Evolutionary conservation across 257 asterid species (phyloP), one percentile per base, ranked within the genome.

Genomic region (Avicennia marina): DNA sequence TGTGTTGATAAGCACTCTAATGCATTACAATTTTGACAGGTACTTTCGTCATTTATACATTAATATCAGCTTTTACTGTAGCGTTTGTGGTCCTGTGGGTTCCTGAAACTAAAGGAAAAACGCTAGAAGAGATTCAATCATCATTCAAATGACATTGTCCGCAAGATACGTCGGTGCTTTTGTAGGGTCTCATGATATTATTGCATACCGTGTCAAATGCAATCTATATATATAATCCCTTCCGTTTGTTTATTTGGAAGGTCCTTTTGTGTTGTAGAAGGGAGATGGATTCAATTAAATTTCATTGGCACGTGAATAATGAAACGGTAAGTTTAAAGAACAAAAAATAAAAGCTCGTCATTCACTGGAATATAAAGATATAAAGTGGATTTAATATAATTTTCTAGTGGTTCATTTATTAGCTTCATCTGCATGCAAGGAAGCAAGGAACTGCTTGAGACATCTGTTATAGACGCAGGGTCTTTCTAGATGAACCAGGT

Each of bases 91-190:
- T 67, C 24, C 29, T 84, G 66, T 84, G 94, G 82, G 89, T 90
- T 59, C 98, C 98, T 25, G 95, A 90, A 66, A 90, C 96, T 58
- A 84, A 87, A 78, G 98, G 98, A 51, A 85, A 63, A 72, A 86
- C 96, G 15, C 72, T 90, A 40, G 98, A 90, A 79, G 96, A 87
- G 64, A 90, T 36, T 36, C 41, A 36, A 11, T 5, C 13, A 4
- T 36, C 41, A 8, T 36, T 36, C 13, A 36, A 12, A 36, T 36
- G 41, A 36, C 10, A 36, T 8, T 8, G 8, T 29, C 8, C 8
- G 34, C 34, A 29, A 8, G 7, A 29, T 29, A 8, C 34, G 8
- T 29, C 34, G 0, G 7, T 29, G 34, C 34, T 29, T 29, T 29
- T 8, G 8, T 29, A 4, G 34, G 34, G 34, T 29, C 8, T 29